Percentiles rank a stretch among this genome's conserved stretches.
These are phyloP conservation scores for Neonothopanus nambi DNA, from an alignment of 1,284 basidiomycete genomes.

Conservation along the genomic window DNA sequence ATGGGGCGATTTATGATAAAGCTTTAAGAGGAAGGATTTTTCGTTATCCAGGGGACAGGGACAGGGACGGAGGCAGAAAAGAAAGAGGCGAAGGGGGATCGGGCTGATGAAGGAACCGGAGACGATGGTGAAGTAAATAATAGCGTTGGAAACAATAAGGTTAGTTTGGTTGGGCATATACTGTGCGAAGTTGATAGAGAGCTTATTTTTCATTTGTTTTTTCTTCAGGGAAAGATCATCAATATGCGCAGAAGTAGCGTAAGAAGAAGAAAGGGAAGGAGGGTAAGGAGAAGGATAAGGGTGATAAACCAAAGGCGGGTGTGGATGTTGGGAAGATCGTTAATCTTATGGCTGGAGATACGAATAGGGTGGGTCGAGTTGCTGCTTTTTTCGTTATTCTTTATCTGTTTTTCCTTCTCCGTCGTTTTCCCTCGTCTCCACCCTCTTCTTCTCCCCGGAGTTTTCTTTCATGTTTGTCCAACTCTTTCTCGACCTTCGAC, in stretches of 20 bases:
- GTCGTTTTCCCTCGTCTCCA: no score
- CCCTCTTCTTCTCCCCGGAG: no score
- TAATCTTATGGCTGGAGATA: slow-evolving; percentile 74
- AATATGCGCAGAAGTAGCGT: neutral
- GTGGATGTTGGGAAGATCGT: slow-evolving; percentile 79
- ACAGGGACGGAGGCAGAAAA: slow-evolving; percentile 38
- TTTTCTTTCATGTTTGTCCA: no score
- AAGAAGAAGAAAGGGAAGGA: slow-evolving; percentile 34
- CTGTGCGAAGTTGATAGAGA: no score
- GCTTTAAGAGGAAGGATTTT: slow-evolving; percentile 84
- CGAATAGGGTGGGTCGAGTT: slow-evolving; percentile 42
- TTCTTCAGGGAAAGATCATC: no score
- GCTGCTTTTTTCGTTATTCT: neutral
- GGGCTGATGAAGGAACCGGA: slow-evolving; percentile 42
- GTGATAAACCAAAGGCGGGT: slow-evolving; percentile 28
- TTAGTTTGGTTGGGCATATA: no score
- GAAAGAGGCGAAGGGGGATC: no score
- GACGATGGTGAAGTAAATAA: no score
- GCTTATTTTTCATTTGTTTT: no score
- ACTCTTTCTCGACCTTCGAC: no score
- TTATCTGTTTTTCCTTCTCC: no score
- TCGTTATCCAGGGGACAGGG: slow-evolving; percentile 56
- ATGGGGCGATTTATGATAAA: slow-evolving; percentile 88
- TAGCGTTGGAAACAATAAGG: no score
- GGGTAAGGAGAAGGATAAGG: slow-evolving; percentile 39